These are phyloP conservation scores for Phanerochaete carnosa DNA, from an alignment of 768 basidiomycete species.

Conservation along the genomic window DNA sequence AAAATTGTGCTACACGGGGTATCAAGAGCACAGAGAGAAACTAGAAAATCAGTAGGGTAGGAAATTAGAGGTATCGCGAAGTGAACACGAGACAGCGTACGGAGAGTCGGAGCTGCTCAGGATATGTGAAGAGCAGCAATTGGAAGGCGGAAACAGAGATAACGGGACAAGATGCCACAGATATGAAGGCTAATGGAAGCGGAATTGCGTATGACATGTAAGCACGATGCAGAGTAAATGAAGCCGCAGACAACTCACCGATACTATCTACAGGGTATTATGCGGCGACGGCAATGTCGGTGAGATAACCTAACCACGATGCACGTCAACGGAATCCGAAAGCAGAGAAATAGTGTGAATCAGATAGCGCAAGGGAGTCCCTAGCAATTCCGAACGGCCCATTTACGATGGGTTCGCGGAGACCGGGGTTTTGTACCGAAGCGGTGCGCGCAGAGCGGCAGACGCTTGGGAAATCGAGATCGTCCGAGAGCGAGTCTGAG, in stretches of 20 bases:
- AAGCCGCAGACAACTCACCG: constrained; percentile 25
- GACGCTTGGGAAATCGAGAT: constrained; percentile 22
- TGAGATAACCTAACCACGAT: constrained; percentile 20
- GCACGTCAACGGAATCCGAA: constrained; percentile 9
- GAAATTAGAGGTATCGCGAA: constrained; percentile 9
- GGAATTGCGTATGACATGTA: constrained; percentile 22
- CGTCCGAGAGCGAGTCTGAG: constrained; percentile 26
- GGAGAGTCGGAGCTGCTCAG: constrained; percentile 6
- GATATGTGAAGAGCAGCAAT: constrained; percentile 26
- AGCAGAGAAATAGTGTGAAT: constrained; percentile 14
- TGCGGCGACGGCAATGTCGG: constrained; percentile 8
- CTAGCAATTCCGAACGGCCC: constrained; percentile 15
- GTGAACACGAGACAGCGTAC: not conserved
- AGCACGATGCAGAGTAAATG: constrained; percentile 15
- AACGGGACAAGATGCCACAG: constrained; percentile 21
- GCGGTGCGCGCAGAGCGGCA: constrained; percentile 14
- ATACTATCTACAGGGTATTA: constrained; percentile 18
- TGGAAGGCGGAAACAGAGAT: constrained; percentile 19
- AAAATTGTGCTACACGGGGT: constrained; percentile 13
- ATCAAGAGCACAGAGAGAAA: constrained; percentile 1
- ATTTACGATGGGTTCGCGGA: constrained; percentile 21
- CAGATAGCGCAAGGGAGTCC: constrained; percentile 15
- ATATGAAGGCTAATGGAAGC: constrained; percentile 22
- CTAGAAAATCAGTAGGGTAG: constrained; percentile 6
- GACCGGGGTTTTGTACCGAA: constrained; percentile 28